These are phyloP conservation scores for Suillus luteus DNA, from an alignment of 768 basidiomycete species.

Conservation along the genomic window DNA sequence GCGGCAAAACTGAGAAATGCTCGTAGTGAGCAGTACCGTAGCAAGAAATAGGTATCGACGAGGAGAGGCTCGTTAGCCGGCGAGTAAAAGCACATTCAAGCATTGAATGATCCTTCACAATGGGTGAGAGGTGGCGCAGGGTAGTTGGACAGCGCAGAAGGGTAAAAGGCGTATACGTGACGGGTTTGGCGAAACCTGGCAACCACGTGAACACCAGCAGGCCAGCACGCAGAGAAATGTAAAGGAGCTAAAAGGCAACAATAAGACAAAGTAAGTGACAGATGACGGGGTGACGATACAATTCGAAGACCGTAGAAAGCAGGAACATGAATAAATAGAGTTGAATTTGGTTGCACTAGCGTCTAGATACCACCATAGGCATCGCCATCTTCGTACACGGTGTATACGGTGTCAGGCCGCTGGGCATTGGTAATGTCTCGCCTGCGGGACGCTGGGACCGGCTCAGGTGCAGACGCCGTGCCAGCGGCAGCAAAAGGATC, in stretches of 20 bases:
- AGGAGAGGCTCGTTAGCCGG: conserved; percentile 40
- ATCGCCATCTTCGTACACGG: conserved; percentile 62
- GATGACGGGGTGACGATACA: conserved; percentile 24
- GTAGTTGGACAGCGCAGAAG: conserved; percentile 19
- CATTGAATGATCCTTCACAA: conserved; percentile 23
- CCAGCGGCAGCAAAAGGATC: conserved; percentile 14
- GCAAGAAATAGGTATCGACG: conserved; percentile 32
- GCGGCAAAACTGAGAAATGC: background rate
- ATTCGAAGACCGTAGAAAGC: conserved; percentile 13
- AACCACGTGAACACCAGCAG: conserved; percentile 26
- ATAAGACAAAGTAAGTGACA: conserved; percentile 30
- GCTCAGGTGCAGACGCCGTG: conserved; percentile 16
- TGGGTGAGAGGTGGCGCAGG: conserved; percentile 8
- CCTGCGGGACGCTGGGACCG: conserved; percentile 15
- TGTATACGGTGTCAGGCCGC: conserved; percentile 52
- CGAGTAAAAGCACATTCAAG: conserved; percentile 28
- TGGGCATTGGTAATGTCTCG: conserved; percentile 18
- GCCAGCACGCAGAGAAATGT: conserved; percentile 20
- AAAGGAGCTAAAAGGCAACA: conserved; percentile 12
- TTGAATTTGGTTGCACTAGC: background rate
- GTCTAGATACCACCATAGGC: conserved; percentile 69
- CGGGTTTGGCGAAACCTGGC: conserved; percentile 28
- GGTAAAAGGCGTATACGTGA: conserved; percentile 13
- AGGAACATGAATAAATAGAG: conserved; percentile 17
- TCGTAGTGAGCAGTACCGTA: background rate